These are phyloP conservation scores for Apiotrichum gamsii DNA, from an alignment of 1,284 basidiomycete genomes.

Conservation along the genomic window DNA sequence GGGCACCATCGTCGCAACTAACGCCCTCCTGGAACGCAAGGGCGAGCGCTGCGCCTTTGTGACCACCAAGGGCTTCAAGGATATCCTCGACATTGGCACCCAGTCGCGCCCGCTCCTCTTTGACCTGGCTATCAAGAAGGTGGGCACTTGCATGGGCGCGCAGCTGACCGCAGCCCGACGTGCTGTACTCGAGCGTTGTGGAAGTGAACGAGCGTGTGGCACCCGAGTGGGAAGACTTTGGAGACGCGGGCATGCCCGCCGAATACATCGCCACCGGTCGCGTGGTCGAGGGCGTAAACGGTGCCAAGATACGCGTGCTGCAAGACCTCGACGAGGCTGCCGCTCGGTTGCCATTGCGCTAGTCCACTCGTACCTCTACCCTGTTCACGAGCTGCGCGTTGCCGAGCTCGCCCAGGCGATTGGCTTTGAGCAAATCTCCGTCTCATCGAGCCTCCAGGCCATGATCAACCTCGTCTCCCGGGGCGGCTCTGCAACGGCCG, in stretches of 20 bases:
- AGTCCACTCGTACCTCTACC: slow-evolving; percentile 69
- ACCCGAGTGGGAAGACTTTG: slow-evolving; percentile 42
- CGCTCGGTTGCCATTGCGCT: slow-evolving; percentile 78
- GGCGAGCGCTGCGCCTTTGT: slow-evolving; percentile 85
- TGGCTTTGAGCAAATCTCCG: slow-evolving; percentile 80
- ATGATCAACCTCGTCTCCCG: slow-evolving; percentile 93
- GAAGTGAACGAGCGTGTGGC: slow-evolving; percentile 52
- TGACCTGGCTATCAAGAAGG: slow-evolving; percentile 22
- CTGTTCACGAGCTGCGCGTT: slow-evolving; percentile 59
- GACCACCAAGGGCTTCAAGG: slow-evolving; percentile 54
- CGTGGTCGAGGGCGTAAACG: background rate
- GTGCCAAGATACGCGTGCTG: background rate
- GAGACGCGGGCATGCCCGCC: background rate
- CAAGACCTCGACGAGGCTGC: slow-evolving; percentile 45
- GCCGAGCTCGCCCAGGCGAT: slow-evolving; percentile 66
- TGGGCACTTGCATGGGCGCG: slow-evolving; percentile 15
- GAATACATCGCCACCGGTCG: background rate
- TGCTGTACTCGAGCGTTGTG: slow-evolving; percentile 50
- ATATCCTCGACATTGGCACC: slow-evolving; percentile 47
- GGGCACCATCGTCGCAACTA: slow-evolving; percentile 90
- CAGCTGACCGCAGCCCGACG: slow-evolving; percentile 38
- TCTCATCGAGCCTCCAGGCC: slow-evolving; percentile 78
- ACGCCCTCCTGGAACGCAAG: slow-evolving; percentile 89
- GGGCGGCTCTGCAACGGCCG: slow-evolving; percentile 85
- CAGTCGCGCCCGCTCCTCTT: slow-evolving; percentile 43